These are phyloP conservation scores for Aciculoconidium aculeatum DNA, from an alignment of 805 yeast species.

Conservation along the genomic window DNA sequence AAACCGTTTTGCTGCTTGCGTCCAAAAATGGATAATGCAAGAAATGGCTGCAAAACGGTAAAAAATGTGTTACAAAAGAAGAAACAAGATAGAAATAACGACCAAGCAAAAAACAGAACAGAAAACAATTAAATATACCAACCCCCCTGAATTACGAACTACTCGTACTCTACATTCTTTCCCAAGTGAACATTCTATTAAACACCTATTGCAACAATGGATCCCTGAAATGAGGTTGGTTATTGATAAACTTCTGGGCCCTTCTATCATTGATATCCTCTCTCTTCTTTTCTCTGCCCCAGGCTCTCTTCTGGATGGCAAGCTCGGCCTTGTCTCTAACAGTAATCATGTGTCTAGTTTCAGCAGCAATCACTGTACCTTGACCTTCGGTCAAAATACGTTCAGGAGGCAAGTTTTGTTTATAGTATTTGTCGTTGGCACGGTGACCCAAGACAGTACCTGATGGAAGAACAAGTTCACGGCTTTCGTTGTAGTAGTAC, in stretches of 20 bases:
- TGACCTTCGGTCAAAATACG: conserved; percentile 40
- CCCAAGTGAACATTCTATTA: background rate
- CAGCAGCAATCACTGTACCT: conserved; percentile 44
- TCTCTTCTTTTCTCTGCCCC: conserved; percentile 50
- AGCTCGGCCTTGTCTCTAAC: conserved; percentile 34
- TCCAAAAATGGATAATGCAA: too few species aligned
- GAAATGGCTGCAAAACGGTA: too few species aligned
- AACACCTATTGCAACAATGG: conserved; percentile 18
- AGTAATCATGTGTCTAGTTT: conserved; percentile 45
- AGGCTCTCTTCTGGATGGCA: conserved; percentile 47
- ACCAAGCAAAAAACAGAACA: conserved; percentile 1
- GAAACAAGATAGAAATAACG: too few species aligned
- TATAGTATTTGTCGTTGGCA: conserved; percentile 36
- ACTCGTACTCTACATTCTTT: conserved; percentile 1
- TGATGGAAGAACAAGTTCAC: conserved; percentile 37
- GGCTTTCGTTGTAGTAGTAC: conserved; percentile 29
- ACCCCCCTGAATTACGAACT: too few species aligned
- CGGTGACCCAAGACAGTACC: conserved; percentile 41
- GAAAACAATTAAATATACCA: conserved; percentile 2
- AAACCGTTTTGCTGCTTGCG: too few species aligned
- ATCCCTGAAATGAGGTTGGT: conserved; percentile 65
- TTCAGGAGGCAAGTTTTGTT: conserved; percentile 40
- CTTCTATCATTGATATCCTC: conserved; percentile 49
- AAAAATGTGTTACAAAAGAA: too few species aligned
- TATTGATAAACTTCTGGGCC: conserved; percentile 67